phyloP scores from a whole-genome alignment of 306 rosid species.

The Dryas octopetala region DNA sequence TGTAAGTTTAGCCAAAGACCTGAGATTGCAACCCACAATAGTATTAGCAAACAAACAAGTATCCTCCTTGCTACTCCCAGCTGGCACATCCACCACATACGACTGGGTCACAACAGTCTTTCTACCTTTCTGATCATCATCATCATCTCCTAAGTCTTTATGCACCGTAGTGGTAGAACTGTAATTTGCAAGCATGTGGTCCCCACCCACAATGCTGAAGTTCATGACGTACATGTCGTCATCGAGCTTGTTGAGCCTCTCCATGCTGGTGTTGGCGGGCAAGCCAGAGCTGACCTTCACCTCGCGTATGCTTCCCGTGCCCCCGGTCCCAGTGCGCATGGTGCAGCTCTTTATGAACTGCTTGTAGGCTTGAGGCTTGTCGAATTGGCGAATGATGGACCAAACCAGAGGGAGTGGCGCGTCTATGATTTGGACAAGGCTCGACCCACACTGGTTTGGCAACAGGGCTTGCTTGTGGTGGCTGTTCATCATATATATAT shows the following conservation, averaged over 20 bases:
- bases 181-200: constrained; percentile 58
- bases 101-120: constrained; percentile 61
- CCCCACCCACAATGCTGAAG: constrained; percentile 66
- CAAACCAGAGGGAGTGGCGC: constrained; percentile 58
- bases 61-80: constrained; percentile 53
- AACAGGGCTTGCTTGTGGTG: constrained; percentile 34
- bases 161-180: constrained; percentile 54
- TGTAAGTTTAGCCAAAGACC: constrained; percentile 48
- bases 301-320: constrained; percentile 55
- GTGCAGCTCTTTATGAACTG: constrained; percentile 50
- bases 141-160: constrained; percentile 25
- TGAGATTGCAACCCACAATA: constrained; percentile 53
- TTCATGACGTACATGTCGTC: constrained; percentile 45
- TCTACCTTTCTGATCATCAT: background rate
- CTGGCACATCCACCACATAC: constrained; percentile 62
- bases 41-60: constrained; percentile 57
- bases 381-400: constrained; percentile 64
- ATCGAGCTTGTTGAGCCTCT: constrained; percentile 57
- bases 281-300: constrained; percentile 47
- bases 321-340: constrained; percentile 43
- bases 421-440: constrained; percentile 44
- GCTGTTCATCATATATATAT: background rate
- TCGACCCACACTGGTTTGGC: constrained; percentile 55
- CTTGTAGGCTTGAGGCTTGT: constrained; percentile 58
- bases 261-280: constrained; percentile 48